Percentiles rank a stretch among this genome's conserved stretches.
phyloP scores from a whole-genome alignment of 2,329 filamentous ascomycete genomes.

The Chalara sp. region DNA sequence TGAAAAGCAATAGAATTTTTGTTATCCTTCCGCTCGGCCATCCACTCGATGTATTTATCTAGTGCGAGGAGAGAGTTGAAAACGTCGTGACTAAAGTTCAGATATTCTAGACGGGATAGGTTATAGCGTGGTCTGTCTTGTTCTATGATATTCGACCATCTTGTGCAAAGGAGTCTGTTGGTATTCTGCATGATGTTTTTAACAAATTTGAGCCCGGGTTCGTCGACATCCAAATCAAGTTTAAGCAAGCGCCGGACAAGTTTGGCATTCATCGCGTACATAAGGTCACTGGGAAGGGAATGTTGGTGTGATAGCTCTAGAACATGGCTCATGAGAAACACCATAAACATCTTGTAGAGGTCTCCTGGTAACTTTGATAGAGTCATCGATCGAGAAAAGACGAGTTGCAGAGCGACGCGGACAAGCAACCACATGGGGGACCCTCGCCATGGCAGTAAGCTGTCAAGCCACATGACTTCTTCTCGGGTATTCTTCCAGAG shows the following conservation, averaged over 20 bases:
- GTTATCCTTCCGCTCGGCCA: not conserved
- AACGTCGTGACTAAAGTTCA: not conserved
- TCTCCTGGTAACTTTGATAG: not conserved
- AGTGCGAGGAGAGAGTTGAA: not conserved
- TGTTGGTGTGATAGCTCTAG: slow-evolving; percentile 20
- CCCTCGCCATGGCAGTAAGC: too few relatives aligned
- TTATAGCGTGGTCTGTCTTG: not conserved
- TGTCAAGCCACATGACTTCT: too few relatives aligned
- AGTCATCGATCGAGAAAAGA: too few relatives aligned
- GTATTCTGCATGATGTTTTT: not conserved
- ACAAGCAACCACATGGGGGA: too few relatives aligned
- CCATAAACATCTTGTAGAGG: slow-evolving; percentile 46
- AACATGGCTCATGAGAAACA: slow-evolving; percentile 35
- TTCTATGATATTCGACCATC: slow-evolving; percentile 7
- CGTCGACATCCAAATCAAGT: slow-evolving; percentile 17
- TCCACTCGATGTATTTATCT: slow-evolving; percentile 1
- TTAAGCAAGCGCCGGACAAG: slow-evolving; percentile 37
- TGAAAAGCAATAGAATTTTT: not conserved
- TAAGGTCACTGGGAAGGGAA: slow-evolving; percentile 19
- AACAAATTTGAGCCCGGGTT: slow-evolving; percentile 2
- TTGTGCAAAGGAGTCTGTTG: not conserved
- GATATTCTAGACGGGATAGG: not conserved
- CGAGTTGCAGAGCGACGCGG: too few relatives aligned
- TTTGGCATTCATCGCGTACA: slow-evolving; percentile 37
- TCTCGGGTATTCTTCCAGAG: too few relatives aligned